Conservation (phyloP, 139 green algal genomes). For the Coccomyxa sp. region DNA sequence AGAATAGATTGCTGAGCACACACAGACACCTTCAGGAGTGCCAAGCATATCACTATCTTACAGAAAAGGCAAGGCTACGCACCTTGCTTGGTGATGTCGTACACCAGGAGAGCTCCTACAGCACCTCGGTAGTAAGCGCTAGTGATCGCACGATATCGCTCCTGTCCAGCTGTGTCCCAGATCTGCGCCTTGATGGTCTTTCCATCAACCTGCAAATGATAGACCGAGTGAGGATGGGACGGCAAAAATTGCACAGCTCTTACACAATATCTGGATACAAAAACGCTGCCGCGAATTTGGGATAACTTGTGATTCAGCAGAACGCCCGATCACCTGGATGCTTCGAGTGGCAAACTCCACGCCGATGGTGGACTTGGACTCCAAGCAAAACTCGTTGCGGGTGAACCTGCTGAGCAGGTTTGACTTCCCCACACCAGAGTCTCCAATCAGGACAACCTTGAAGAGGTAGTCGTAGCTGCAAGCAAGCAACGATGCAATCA, state of each 20-base stretch:
- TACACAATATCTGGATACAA: no score
- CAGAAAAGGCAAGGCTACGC: no score
- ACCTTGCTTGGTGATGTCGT: slow-evolving; percentile 98
- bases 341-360: slow-evolving; percentile 98
- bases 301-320: no score
- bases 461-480: slow-evolving; percentile 99
- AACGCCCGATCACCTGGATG: slow-evolving; percentile 79
- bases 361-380: slow-evolving; percentile 99
- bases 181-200: slow-evolving; percentile 99
- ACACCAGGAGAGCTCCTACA: slow-evolving; percentile 96
- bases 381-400: slow-evolving; percentile 97
- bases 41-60: no score
- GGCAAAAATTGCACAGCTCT: not conserved
- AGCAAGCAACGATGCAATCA: not conserved
- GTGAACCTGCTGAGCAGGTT: slow-evolving; percentile 98
- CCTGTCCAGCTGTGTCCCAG: slow-evolving; percentile 98
- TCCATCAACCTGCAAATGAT: slow-evolving; percentile 79
- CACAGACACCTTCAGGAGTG: no score
- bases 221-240: no score
- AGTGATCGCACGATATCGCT: slow-evolving; percentile 98
- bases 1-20: no score
- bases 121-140: slow-evolving; percentile 98
- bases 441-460: slow-evolving; percentile 98
- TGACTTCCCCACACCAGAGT: slow-evolving; percentile 97
- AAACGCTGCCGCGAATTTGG: no score